Evolutionary conservation across 345 rosid species (phyloP).

Genomic region (Euphorbia tirucalli): DNA sequence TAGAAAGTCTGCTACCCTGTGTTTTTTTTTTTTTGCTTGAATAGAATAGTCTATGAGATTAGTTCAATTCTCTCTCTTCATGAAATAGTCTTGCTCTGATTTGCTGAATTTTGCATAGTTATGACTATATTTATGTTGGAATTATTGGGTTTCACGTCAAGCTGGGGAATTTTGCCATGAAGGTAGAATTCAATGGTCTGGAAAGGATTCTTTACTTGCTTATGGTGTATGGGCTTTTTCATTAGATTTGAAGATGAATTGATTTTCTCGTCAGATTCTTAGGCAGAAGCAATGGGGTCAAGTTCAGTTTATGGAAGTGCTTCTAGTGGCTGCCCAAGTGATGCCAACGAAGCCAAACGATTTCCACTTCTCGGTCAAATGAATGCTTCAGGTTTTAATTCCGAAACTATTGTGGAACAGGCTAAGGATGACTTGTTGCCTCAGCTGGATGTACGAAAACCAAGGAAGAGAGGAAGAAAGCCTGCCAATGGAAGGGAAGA

Average conservation of each 20-base stretch:
- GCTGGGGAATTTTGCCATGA: neutral
- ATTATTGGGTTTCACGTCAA: no score
- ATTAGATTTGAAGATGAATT: constrained; percentile 59
- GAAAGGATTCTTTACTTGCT: neutral
- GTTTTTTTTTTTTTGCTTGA: no score
- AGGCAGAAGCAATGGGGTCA: no score
- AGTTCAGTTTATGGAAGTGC: constrained; percentile 59
- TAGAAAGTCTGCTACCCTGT: no score
- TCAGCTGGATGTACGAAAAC: constrained; percentile 79
- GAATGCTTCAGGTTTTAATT: constrained; percentile 42
- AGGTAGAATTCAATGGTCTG: neutral
- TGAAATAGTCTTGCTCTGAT: neutral
- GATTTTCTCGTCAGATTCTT: constrained; percentile 54
- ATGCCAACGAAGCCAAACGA: no score
- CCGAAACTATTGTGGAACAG: no score
- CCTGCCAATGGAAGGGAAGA: constrained; percentile 98
- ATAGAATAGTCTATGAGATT: neutral
- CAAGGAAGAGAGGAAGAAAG: constrained; percentile 93
- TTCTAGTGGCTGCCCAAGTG: no score
- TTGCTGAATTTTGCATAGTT: neutral
- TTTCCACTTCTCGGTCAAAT: no score
- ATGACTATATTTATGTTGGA: no score
- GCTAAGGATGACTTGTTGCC: no score
- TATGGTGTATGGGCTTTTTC: neutral
- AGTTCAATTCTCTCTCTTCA: neutral